phyloP scores from a whole-genome alignment of 2,329 filamentous ascomycete genomes.

The Pezicula radicicola region DNA sequence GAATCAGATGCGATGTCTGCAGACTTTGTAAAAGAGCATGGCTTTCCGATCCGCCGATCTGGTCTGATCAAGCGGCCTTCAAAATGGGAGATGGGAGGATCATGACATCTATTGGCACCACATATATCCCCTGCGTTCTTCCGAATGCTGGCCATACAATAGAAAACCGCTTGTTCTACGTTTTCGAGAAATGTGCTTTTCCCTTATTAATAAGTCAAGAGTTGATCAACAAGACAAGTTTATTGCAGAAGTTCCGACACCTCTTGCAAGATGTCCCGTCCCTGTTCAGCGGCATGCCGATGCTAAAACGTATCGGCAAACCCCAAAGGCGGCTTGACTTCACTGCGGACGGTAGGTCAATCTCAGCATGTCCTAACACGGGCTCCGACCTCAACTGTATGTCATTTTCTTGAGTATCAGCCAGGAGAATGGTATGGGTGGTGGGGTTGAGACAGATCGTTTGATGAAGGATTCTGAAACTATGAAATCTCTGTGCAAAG shows the following conservation, averaged over 20 bases:
- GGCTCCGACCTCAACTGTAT: constrained; percentile 12
- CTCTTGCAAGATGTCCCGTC: constrained; percentile 2
- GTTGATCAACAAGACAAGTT: constrained; percentile 4
- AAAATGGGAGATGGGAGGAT: neutral
- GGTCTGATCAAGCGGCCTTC: neutral
- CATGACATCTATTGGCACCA: constrained; percentile 3
- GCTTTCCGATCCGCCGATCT: neutral
- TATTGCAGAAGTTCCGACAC: constrained; percentile 5
- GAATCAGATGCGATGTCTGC: constrained; percentile 6
- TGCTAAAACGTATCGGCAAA: constrained; percentile 7
- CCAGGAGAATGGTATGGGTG: too few relatives aligned
- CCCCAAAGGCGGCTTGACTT: constrained; percentile 2
- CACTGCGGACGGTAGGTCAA: neutral
- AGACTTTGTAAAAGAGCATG: constrained; percentile 4
- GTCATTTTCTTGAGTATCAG: neutral
- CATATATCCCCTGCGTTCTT: neutral
- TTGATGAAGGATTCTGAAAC: too few relatives aligned
- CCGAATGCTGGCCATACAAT: neutral
- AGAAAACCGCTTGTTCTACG: constrained; percentile 6
- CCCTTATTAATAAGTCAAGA: constrained; percentile 7
- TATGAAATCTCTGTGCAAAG: constrained; percentile 1
- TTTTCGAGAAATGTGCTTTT: constrained; percentile 4
- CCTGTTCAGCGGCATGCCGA: constrained; percentile 1
- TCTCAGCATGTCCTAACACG: constrained; percentile 4
- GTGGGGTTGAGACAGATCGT: too few relatives aligned